Evolutionary conservation across 371 early-diverging fungal genomes (phyloP).

Genomic region (Blastocladiella emersonii): DNA sequence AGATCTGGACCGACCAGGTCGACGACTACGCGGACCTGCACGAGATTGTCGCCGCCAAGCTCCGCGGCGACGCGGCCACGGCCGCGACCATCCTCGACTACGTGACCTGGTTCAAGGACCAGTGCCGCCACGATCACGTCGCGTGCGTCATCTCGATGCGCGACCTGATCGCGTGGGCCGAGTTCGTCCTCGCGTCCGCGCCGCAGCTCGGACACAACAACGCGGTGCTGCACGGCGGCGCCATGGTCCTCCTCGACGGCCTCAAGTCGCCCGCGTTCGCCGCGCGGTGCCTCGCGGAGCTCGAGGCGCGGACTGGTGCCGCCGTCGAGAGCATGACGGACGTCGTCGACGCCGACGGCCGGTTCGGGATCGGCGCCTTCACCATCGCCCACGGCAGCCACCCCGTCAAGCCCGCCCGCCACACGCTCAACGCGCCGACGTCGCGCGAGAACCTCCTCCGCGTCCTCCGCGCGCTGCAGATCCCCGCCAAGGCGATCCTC

Average conservation of each 20-base stretch:
- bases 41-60: slow-evolving; percentile 55
- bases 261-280: slow-evolving; percentile 66
- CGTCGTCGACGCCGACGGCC: not conserved
- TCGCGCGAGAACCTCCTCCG: slow-evolving; percentile 75
- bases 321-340: not conserved
- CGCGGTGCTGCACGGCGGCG: slow-evolving; percentile 86
- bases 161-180: slow-evolving; percentile 87
- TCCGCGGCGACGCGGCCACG: slow-evolving; percentile 24
- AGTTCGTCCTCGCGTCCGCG: slow-evolving; percentile 49
- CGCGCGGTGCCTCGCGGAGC: not conserved
- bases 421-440: slow-evolving; percentile 79
- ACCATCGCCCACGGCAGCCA: slow-evolving; percentile 47
- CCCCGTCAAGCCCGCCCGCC: slow-evolving; percentile 35
- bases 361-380: not conserved
- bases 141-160: slow-evolving; percentile 61
- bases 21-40: slow-evolving; percentile 61
- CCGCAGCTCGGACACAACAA: slow-evolving; percentile 22
- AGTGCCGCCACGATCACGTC: slow-evolving; percentile 26
- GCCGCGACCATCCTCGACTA: slow-evolving; percentile 33
- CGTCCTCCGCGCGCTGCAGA: slow-evolving; percentile 89
- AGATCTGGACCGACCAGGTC: slow-evolving; percentile 91
- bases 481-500: slow-evolving; percentile 74
- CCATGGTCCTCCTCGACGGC: slow-evolving; percentile 83
- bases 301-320: not conserved
- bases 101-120: slow-evolving; percentile 30